Evolutionary conservation across 495 filamentous ascomycete genomes (phyloP).

Genomic region (Talaromyces borbonicus): DNA sequence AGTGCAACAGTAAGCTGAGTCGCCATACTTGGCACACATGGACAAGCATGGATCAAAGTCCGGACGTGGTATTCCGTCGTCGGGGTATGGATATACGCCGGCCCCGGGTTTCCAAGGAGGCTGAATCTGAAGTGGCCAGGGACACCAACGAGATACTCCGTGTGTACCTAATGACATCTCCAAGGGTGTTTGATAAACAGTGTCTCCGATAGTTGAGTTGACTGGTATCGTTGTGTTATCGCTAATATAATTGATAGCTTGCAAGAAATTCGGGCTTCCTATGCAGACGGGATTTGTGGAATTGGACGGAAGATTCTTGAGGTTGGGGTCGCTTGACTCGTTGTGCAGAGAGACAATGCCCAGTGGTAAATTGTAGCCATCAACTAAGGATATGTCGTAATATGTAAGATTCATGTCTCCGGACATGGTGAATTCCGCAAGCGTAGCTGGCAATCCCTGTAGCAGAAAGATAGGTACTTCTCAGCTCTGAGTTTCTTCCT

Average conservation of each 20-base stretch:
- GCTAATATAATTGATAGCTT: constrained; percentile 23
- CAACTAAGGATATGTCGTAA: constrained; percentile 77
- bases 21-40: constrained; percentile 52
- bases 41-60: constrained; percentile 63
- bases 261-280: constrained; percentile 48
- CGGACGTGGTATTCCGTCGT: constrained; percentile 54
- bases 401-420: constrained; percentile 36
- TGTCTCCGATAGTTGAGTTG: constrained; percentile 38
- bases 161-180: constrained; percentile 40
- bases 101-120: constrained; percentile 53
- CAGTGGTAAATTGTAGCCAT: constrained; percentile 73
- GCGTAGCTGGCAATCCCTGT: constrained; percentile 42
- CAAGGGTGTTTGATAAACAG: constrained; percentile 52
- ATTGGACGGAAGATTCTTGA: constrained; percentile 55
- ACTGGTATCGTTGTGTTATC: constrained; percentile 14
- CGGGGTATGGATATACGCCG: constrained; percentile 68
- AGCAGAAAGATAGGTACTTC: not conserved
- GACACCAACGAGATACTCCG: constrained; percentile 58
- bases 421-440: constrained; percentile 66
- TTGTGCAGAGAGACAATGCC: constrained; percentile 52
- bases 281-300: constrained; percentile 66
- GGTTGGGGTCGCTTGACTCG: constrained; percentile 35
- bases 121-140: constrained; percentile 59
- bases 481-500: not conserved
- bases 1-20: constrained; percentile 57